Conservation (phyloP, 2,329 filamentous ascomycete species). For the Diatrype stigma region DNA sequence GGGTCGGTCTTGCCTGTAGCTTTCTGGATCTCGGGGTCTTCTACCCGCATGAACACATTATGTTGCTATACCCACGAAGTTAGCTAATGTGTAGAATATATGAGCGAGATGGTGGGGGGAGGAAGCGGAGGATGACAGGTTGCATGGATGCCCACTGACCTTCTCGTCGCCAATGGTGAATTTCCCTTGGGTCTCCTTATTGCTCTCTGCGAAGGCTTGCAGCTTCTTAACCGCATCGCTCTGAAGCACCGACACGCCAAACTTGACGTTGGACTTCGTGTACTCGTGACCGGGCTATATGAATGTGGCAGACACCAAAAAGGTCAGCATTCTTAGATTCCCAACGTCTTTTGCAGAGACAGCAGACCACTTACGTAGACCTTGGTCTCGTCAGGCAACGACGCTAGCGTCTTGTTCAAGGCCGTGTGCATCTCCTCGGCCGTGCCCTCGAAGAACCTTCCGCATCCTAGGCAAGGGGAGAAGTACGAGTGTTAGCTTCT, state of each 20-base stretch:
- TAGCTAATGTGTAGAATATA: slow-evolving; percentile 1
- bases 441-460: slow-evolving; percentile 91
- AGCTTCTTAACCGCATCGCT: slow-evolving; percentile 74
- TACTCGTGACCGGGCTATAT: slow-evolving; percentile 98
- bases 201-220: slow-evolving; percentile 69
- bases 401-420: slow-evolving; percentile 77
- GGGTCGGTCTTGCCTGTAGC: slow-evolving; percentile 77
- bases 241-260: slow-evolving; percentile 71
- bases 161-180: slow-evolving; percentile 98
- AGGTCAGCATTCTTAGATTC: background rate
- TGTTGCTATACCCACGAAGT: slow-evolving; percentile 56
- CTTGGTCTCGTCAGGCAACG: slow-evolving; percentile 82
- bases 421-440: slow-evolving; percentile 90
- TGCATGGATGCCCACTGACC: slow-evolving; percentile 44
- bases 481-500: no score
- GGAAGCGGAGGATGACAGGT: no score
- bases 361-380: slow-evolving; percentile 66
- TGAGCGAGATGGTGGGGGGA: no score
- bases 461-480: slow-evolving; percentile 81
- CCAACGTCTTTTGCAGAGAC: background rate
- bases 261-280: slow-evolving; percentile 94
- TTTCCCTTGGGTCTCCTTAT: slow-evolving; percentile 86
- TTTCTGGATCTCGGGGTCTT: slow-evolving; percentile 81
- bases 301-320: slow-evolving; percentile 5
- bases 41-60: slow-evolving; percentile 93